These are phyloP conservation scores for Podospora australis DNA, from an alignment of 495 filamentous ascomycete species.

Conservation along the genomic window DNA sequence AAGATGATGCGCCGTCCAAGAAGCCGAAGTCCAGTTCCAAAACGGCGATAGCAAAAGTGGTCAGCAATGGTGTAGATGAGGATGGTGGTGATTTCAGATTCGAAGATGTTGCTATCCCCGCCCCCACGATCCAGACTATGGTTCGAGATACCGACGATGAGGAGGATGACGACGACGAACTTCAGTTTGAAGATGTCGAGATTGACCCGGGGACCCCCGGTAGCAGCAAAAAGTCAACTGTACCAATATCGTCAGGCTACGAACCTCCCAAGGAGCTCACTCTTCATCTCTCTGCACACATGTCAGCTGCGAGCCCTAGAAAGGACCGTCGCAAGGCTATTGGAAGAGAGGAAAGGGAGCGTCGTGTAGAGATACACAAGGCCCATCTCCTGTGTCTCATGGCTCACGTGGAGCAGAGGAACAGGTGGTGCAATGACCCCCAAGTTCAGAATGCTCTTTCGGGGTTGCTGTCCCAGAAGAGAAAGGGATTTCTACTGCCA, in stretches of 20 bases:
- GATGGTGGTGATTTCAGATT: conserved; percentile 30
- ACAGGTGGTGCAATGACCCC: conserved; percentile 82
- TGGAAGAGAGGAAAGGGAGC: conserved; percentile 61
- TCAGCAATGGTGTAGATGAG: conserved; percentile 20
- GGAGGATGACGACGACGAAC: conserved; percentile 30
- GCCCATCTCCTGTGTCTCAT: conserved; percentile 77
- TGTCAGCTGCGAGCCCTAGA: conserved; percentile 27
- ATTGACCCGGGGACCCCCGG: conserved; percentile 17
- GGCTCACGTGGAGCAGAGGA: conserved; percentile 65
- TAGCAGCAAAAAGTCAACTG: conserved; percentile 17
- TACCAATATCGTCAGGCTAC: too few relatives aligned
- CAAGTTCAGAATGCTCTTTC: conserved; percentile 56
- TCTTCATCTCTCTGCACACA: conserved; percentile 44
- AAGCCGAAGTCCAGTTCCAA: too few relatives aligned
- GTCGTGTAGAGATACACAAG: conserved; percentile 76
- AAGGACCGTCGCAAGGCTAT: conserved; percentile 53
- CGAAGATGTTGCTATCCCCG: conserved; percentile 30
- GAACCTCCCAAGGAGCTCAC: conserved; percentile 50
- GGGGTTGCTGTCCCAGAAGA: conserved; percentile 53
- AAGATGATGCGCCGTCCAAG: conserved; percentile 5
- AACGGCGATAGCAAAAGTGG: too few relatives aligned
- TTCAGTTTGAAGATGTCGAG: conserved; percentile 31
- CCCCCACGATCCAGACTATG: conserved; percentile 24
- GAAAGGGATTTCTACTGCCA: conserved; percentile 57
- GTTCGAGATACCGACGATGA: conserved; percentile 25